Evolutionary conservation across 1,139 yeast species (phyloP), one percentile per base, ranked within the genome.

Genomic region (Debaryomyces nepalensis): DNA sequence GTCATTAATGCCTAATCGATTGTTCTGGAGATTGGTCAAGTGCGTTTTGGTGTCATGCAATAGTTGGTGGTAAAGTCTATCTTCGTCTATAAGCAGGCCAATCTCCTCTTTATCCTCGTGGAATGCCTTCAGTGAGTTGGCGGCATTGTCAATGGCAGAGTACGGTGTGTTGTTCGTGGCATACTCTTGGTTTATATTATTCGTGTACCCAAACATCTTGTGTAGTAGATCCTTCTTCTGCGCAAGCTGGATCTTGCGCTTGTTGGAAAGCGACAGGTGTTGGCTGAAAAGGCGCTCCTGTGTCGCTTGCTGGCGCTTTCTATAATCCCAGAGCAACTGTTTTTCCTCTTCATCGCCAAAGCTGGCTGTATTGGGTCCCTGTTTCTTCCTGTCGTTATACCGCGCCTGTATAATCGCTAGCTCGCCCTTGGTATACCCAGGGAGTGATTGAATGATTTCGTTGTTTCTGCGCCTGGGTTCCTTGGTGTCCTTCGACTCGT

Each of bases 51-150:
- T 54, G 33, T 66, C 72, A 23, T 55, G 55, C 40, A 68, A 50
- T n/a, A 55, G 53, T n/a, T 54, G 47, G 20, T 54, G 53, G 46
- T 57, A 71, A 5, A 63, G 61, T 33, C 61, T 58, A 42, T 73
- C 75, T 44, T 71, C 75, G 18, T 63, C 65, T 19, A 71, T 39
- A 14, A 73, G 49, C 33, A 53, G 53, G 22, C 55, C 47, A 12
- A 73, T 68, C 47, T 73, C 78, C 36, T 67, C 73, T 42, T 67
- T 66, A 46, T 73, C 78, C 49, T 71, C 77, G 45, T 66, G 70
- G 39, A 68, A 69, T 10, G 72, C 64, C 51, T 66, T 70, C 43
- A 69, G 72, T 5, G 66, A 60, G 46, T 63, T 70, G 47, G 68
- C 58, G 8, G 63, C 57, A 49, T 65, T 70, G 42, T 71, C 77